Evolutionary conservation across 177 flowering plant genomes (phyloP), one percentile per base, ranked within the genome.

Genomic region (Vitis hybrid): DNA sequence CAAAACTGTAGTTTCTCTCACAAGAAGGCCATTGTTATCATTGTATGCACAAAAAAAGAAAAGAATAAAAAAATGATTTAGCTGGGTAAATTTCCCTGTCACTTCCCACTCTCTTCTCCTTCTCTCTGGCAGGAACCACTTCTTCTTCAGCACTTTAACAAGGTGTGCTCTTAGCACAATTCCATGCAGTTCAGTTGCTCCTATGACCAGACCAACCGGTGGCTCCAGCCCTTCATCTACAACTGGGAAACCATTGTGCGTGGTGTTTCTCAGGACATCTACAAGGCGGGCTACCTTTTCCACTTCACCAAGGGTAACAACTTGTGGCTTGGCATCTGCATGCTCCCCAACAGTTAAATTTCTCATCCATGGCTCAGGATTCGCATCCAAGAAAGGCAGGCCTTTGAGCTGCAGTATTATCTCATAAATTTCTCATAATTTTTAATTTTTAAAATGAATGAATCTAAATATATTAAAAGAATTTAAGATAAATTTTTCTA

Each of bases 301-400:
- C 5, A 92, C 78, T 55, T 97, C 95, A n/a, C 63, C 50, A 16
- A 94, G 87, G 33, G 85, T 81, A 9, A 92, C 83, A 8, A 94
- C 82, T 8, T 88, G 75, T 5, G 88, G 84, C 81, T 94, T 91
- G 39, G 88, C 94, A 80, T 87, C 90, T 16, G 85, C 89, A 51
- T 89, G 92, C 76, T 94, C 96, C 11, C 89, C 86, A 18, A 91
- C 97, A 3, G 91, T 87, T 14, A 92, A 75, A 69, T 88, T 88
- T 60, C 98, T 81, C 97, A 92, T 90, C 93, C 92, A 91, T 63
- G 93, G 88, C 78, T 94, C 97, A 1, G 97, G 91, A 72, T 92
- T 75, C 13, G 94, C 90, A 13, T 89, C 91, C 78, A 94, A 72
- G 82, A 90, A 94, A 56, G 98, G 97, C n/a, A 94, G 72, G 62